phyloP scores from a whole-genome alignment of 148 eudicot species.

The Rhododendron henanense region DNA sequence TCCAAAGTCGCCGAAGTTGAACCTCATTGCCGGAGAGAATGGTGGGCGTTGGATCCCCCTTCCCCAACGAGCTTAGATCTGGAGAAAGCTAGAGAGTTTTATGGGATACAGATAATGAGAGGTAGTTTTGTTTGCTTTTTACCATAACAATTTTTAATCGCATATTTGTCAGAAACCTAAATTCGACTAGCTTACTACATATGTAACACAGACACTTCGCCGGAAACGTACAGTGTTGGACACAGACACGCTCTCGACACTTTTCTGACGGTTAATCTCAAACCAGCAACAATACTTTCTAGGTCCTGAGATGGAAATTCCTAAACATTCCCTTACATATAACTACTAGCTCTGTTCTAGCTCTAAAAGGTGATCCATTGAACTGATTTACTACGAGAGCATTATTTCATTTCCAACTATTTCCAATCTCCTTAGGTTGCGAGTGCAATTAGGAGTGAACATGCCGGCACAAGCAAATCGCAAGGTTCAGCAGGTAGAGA shows the following conservation, averaged over 20 bases:
- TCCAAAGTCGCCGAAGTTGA: no score
- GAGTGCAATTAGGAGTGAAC: slow-evolving; percentile 92
- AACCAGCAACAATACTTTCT: background rate
- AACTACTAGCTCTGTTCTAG: background rate
- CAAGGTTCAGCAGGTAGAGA: slow-evolving; percentile 46
- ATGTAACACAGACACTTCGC: background rate
- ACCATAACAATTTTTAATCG: background rate
- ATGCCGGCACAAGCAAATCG: slow-evolving; percentile 90
- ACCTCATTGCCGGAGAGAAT: no score
- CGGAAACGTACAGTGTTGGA: background rate
- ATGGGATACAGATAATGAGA: no score
- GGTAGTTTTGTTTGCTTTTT: background rate
- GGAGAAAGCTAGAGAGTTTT: background rate
- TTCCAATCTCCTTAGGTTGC: slow-evolving; percentile 41
- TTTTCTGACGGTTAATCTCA: background rate
- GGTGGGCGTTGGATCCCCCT: no score
- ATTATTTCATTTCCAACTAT: background rate
- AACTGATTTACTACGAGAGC: background rate
- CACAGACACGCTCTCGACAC: background rate
- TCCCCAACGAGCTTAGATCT: no score
- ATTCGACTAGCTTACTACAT: background rate
- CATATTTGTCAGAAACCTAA: background rate
- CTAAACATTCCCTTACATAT: background rate
- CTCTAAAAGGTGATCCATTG: background rate
- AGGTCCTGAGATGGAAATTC: slow-evolving; percentile 3